Evolutionary conservation across 805 yeast genomes (phyloP).

Genomic region (Kazachstania psychrophila): DNA sequence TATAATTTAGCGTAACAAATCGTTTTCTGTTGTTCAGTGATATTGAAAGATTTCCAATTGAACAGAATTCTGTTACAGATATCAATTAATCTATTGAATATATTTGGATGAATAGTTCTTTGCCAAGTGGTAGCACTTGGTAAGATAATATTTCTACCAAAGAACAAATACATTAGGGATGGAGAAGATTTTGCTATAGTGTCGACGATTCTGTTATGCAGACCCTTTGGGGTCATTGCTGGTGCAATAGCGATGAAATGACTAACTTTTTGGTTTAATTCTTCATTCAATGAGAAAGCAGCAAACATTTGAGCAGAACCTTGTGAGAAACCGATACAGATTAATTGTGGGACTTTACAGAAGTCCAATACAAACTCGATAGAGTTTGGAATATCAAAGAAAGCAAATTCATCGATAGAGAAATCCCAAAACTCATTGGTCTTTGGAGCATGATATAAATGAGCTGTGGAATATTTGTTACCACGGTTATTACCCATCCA

Average conservation of each 20-base stretch:
- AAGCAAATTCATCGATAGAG: conserved; percentile 83
- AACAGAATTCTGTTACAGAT: conserved; percentile 56
- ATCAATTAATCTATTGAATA: conserved; percentile 49
- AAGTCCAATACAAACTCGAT: conserved; percentile 58
- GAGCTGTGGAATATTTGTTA: conserved; percentile 85
- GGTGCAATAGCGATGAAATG: conserved; percentile 81
- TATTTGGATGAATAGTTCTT: conserved; percentile 29
- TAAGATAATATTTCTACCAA: conserved; percentile 65
- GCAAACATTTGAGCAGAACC: conserved; percentile 94
- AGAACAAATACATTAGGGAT: conserved; percentile 53
- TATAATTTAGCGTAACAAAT: conserved; percentile 81
- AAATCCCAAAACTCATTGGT: conserved; percentile 70
- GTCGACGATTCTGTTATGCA: conserved; percentile 68
- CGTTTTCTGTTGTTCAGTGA: conserved; percentile 61
- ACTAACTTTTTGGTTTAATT: conserved; percentile 46
- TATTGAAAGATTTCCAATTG: conserved; percentile 71
- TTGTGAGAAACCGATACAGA: conserved; percentile 84
- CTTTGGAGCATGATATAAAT: conserved; percentile 37
- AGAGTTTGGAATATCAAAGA: conserved; percentile 79
- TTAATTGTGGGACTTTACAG: conserved; percentile 39
- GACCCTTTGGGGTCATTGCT: conserved; percentile 85
- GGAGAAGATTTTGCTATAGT: conserved; percentile 72
- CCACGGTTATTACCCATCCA: conserved; percentile 93
- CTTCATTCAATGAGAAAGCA: conserved; percentile 55
- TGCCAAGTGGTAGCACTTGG: conserved; percentile 79